Base-by-base conservation (phyloP, 2,329 filamentous ascomycete species). In the Phaeosphaeria sp. region DNA sequence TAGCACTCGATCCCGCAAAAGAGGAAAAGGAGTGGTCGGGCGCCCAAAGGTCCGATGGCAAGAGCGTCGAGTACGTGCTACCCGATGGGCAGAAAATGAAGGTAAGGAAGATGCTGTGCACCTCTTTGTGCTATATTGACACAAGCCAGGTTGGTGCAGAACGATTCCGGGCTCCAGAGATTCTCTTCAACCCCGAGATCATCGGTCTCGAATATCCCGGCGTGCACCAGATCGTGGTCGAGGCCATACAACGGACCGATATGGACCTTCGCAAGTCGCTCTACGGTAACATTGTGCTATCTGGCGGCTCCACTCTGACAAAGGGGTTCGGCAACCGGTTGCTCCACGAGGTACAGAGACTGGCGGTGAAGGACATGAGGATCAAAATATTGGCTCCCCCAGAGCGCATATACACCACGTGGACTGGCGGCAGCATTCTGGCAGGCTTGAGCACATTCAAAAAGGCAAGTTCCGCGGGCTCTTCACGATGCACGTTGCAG, bases 321-420 rank as follows among this genome's bases (percentile, higher is more conserved):
- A 97, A 95, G 81, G 95, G 95, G 45, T 99, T 99, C 75, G 94
- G 94, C 55, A 95, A 98, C 79, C 87, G 95, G 51, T 82, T 99
- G 68, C 83, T 99, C 74, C 89, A 91, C 67, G 95, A 99, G 81
- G 90, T 98, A 66, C 95, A 97, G 81, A 86, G 90, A 76, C 82
- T 98, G 71, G 95, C 95, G 11, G 93, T 98, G 68, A 97, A 97
- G 84, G 95, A 99, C 77, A 99, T 97, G 94, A 89, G 93, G 73
- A 98, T 99, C 82, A 97, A 97, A 84, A 99, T 99, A 75, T 97
- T 96, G 81, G 95, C 95, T 53, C 95, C 95, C 54, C 94, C 95
- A 6, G 95, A 99, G 83, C 87, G 95, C 66, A 97, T 98, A 80
- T 99, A 98, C 82, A 97, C 93, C 61, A 99, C 95, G 30, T 99